Conservation (phyloP, 768 basidiomycete species). For the Mycena galopus region DNA sequence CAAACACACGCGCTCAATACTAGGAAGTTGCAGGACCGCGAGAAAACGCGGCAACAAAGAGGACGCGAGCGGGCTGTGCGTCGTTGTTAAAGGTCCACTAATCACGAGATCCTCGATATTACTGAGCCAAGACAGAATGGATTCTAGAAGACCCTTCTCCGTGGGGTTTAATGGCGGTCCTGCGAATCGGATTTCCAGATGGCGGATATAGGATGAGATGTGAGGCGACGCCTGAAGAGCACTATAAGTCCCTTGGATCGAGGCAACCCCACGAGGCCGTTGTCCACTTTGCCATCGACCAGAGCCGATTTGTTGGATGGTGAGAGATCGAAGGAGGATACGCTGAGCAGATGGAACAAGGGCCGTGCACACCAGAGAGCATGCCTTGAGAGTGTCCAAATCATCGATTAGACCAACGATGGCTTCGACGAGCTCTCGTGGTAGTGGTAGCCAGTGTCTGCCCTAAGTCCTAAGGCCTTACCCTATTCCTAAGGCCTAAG, state of each 20-base stretch:
- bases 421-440: constrained; percentile 4
- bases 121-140: background rate
- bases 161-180: background rate
- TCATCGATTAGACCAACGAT: constrained; percentile 12
- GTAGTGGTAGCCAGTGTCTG: too few species aligned
- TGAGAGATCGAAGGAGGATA: background rate
- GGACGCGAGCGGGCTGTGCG: background rate
- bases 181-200: background rate
- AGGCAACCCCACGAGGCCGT: background rate
- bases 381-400: background rate
- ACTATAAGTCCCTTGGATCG: background rate
- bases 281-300: background rate
- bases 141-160: background rate
- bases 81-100: background rate
- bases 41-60: background rate
- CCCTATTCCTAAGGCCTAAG: too few species aligned
- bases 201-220: background rate
- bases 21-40: background rate
- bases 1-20: background rate
- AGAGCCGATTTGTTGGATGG: background rate
- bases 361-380: background rate
- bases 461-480: too few species aligned
- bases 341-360: background rate
- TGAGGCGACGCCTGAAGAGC: background rate
- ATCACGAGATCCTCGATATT: background rate